phyloP scores from a whole-genome alignment of 768 basidiomycete species.

The Melanogaster broomeanus region DNA sequence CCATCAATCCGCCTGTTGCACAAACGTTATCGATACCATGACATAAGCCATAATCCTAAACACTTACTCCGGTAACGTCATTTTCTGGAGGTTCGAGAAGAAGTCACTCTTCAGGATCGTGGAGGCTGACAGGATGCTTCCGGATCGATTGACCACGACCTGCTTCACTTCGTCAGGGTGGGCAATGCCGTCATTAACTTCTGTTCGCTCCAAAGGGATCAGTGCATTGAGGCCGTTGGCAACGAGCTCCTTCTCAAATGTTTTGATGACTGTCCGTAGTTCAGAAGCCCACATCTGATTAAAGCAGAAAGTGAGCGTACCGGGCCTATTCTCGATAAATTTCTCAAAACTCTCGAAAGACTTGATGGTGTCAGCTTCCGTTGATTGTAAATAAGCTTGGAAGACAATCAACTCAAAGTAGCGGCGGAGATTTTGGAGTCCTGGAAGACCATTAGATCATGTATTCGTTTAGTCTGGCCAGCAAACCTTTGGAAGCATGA shows the following conservation, averaged over 20 bases:
- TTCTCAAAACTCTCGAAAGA: slow-evolving; percentile 77
- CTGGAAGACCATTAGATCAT: slow-evolving; percentile 36
- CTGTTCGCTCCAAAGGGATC: slow-evolving; percentile 77
- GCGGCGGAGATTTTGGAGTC: slow-evolving; percentile 76
- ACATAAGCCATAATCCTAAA: slow-evolving; percentile 1
- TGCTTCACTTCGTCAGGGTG: slow-evolving; percentile 90
- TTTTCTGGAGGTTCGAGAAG: slow-evolving; percentile 93
- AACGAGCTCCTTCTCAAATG: slow-evolving; percentile 88
- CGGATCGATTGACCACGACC: slow-evolving; percentile 81
- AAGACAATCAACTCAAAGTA: slow-evolving; percentile 88
- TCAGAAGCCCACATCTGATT: background rate
- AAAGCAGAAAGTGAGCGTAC: slow-evolving; percentile 37
- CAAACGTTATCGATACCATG: slow-evolving; percentile 1
- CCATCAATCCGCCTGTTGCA: slow-evolving; percentile 79
- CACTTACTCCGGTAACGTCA: slow-evolving; percentile 90
- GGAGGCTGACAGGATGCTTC: slow-evolving; percentile 84
- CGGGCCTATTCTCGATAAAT: slow-evolving; percentile 84
- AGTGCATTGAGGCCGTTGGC: slow-evolving; percentile 77
- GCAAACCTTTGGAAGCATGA: slow-evolving; percentile 70
- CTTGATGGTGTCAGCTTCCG: slow-evolving; percentile 74
- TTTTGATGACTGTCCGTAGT: slow-evolving; percentile 76
- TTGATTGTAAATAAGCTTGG: slow-evolving; percentile 86
- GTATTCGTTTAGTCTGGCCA: background rate
- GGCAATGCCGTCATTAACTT: slow-evolving; percentile 66
- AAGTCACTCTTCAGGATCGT: slow-evolving; percentile 96